Percentiles rank a stretch among this genome's conserved stretches.
These are phyloP conservation scores for Thielaviopsis euricoi DNA, from an alignment of 2,329 filamentous ascomycete genomes.

Conservation along the genomic window DNA sequence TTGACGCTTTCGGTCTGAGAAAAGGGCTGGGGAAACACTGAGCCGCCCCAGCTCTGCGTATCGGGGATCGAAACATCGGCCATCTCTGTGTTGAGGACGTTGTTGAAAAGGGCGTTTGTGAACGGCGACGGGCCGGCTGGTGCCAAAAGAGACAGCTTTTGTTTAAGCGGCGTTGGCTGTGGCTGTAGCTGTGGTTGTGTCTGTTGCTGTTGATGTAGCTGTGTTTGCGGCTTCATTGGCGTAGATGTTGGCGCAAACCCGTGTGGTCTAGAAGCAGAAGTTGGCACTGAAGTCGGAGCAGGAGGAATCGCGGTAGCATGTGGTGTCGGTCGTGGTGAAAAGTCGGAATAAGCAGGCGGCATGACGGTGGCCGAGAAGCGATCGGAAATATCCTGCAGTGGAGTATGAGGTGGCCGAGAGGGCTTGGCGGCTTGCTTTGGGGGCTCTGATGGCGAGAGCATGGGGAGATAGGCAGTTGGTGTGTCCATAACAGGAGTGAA, in stretches of 20 bases:
- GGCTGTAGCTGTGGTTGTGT: no score
- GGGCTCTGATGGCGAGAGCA: slow-evolving; percentile 29
- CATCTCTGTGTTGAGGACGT: slow-evolving; percentile 15
- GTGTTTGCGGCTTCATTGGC: not conserved
- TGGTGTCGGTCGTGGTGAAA: not conserved
- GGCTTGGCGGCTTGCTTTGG: slow-evolving; percentile 18
- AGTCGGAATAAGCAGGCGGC: slow-evolving; percentile 14
- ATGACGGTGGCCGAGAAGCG: slow-evolving; percentile 21
- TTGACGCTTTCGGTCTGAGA: slow-evolving; percentile 3
- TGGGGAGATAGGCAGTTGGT: slow-evolving; percentile 13
- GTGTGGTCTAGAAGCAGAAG: not conserved
- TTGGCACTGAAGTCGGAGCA: not conserved
- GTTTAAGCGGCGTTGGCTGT: not conserved
- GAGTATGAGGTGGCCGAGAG: slow-evolving; percentile 14
- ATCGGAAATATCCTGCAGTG: slow-evolving; percentile 29
- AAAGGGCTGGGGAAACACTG: slow-evolving; percentile 19
- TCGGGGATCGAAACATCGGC: slow-evolving; percentile 34
- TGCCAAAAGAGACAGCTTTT: not conserved
- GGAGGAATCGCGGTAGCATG: not conserved
- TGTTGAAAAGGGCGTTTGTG: not conserved
- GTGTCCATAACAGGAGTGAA: slow-evolving; percentile 12
- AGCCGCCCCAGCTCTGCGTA: slow-evolving; percentile 34
- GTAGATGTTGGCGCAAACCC: not conserved
- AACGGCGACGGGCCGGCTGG: not conserved
- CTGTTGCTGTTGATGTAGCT: not conserved